Evolutionary conservation across 257 asterid genomes (phyloP), one percentile per base, ranked within the genome.

Genomic region (Solanum pinnatisectum): DNA sequence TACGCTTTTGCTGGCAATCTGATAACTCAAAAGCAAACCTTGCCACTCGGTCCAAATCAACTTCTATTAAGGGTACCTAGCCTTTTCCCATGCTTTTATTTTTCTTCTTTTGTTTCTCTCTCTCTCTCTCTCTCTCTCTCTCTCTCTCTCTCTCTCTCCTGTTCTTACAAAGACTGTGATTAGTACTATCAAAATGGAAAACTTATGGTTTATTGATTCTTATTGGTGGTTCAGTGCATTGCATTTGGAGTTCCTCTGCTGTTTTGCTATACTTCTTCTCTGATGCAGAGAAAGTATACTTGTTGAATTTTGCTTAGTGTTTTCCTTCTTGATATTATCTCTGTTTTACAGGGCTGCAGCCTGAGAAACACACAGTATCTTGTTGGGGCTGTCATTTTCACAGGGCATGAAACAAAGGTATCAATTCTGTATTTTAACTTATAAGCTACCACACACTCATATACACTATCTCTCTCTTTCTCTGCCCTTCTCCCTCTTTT

Each of bases 361-460:
- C 93, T 98, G 85, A 94, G 98, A 90, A 98, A 98, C 92, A 98
- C 99, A 1, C 94, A 91, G 87, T 91, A 90, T 91, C 91, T 98
- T 63, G 99, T 98, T 89, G 99, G 98, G 36, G 95, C 95, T 74
- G 98, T 96, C 88, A 92, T 96, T 89, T 97, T 98, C 87, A 94
- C 99, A 15, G 99, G 99, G 84, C 99, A 98, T 77, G 99, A 98
- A 92, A 96, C 99, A 56, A 98, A 98, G 99, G 99, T 96, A 92
- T 52, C 87, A 32, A 37, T 71, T 84, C 6, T 87, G 16, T 60
- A 56, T 81, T 16, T 73, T 27, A 44, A 81, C n/a, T 81, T 81
- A 46, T 81, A 81, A 27, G 68, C 85, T 27, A 81, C 85, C n/a
- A n/a, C 67, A 15, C 85, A 9, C 85, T 30, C 40, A 79, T 46